Evolutionary conservation across 768 basidiomycete genomes (phyloP), one percentile per base, ranked within the genome.

Genomic region (Agaricus blazei): DNA sequence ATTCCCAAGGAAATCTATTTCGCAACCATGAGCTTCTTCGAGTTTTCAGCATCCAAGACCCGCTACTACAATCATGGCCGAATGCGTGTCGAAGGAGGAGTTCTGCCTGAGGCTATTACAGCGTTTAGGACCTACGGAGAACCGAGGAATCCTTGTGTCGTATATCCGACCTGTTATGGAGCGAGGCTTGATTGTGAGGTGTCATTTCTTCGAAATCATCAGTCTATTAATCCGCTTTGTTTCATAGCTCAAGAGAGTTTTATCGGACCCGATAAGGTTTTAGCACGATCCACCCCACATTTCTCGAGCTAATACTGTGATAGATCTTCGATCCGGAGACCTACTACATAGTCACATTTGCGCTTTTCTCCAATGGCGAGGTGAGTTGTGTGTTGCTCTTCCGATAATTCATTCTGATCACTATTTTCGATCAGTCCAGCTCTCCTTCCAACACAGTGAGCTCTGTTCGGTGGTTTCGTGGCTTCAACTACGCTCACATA

Each of bases 361-460:
- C 78, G 0, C 64, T 82, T 29, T 84, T 83, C 60, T 81, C 76
- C 38, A 80, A 80, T 57, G 82, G 82, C 64, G 81, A 83, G 74
- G 82, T 80, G 52, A 34, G 71, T 53, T 41, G 9, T 37, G 9
- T 31, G 9, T 40, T 44, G 4, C 24, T 26, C 5, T 4, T 7
- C 26, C 19, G 14, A 14, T 36, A 40, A 31, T 11, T 12, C 3
- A 36, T n/a, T 52, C 28, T 28, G 11, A 52, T 42, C 27, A 37
- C 49, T 60, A 15, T 26, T 9, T 11, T 8, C 11, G 34, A 34
- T 6, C 36, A 83, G 81, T 83, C 82, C 0, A 83, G 82, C 19
- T 83, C 82, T 36, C 81, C 82, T 29, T 83, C 82, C 0, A 83
- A 82, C 63, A 83, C 82, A 57, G 81, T 82, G 56, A 64, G 59